phyloP scores from a whole-genome alignment of 768 basidiomycete species.

The Pisolithus orientalis region DNA sequence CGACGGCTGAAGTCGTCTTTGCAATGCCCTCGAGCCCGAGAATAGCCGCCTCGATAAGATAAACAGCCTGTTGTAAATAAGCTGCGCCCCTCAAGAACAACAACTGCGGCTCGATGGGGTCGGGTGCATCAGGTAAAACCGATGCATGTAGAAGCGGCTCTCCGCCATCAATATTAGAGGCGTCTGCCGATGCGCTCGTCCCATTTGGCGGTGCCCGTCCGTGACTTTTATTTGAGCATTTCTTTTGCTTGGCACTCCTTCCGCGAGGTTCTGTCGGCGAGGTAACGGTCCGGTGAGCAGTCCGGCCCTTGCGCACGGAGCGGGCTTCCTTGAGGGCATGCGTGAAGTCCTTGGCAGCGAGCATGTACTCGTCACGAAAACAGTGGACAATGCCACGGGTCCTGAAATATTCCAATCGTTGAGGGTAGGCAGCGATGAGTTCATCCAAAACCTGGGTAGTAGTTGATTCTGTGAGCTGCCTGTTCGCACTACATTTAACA shows the following conservation, averaged over 20 bases:
- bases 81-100: conserved; percentile 81
- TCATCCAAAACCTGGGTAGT: conserved; percentile 73
- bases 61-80: conserved; percentile 73
- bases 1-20: conserved; percentile 45
- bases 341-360: conserved; percentile 77
- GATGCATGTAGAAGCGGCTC: conserved; percentile 61
- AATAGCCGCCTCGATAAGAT: conserved; percentile 67
- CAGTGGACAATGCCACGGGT: conserved; percentile 89
- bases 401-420: conserved; percentile 77
- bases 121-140: conserved; percentile 69
- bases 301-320: conserved; percentile 57
- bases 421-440: conserved; percentile 66
- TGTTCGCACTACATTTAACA: conserved; percentile 27
- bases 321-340: conserved; percentile 74
- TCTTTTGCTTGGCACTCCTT: conserved; percentile 52
- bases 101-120: conserved; percentile 81
- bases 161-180: conserved; percentile 40
- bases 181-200: conserved; percentile 44
- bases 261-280: conserved; percentile 32
- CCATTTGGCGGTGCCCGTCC: conserved; percentile 68
- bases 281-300: conserved; percentile 43
- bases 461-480: conserved; percentile 82
- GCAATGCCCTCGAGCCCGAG: conserved; percentile 64
- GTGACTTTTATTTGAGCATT: conserved; percentile 39
- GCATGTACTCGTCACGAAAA: conserved; percentile 76